Percentiles rank a stretch among this genome's conserved stretches.
Evolutionary conservation across 768 basidiomycete genomes (phyloP).

Genomic region (Sutorius australiensis): DNA sequence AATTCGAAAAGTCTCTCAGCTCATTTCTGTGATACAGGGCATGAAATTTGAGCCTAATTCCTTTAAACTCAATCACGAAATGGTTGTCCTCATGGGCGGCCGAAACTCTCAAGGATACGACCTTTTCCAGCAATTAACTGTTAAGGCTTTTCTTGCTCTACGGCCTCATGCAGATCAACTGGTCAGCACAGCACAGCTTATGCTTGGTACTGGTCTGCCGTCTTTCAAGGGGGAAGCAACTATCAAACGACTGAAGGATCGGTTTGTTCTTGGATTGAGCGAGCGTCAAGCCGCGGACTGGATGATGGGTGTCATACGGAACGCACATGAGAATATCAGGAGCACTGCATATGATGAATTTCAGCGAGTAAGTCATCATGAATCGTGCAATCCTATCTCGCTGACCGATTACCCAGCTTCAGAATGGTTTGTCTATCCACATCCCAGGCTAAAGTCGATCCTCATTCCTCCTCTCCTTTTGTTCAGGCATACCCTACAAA

Average conservation of each 20-base stretch:
- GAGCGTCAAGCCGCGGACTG: conserved; percentile 92
- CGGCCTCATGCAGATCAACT: conserved; percentile 93
- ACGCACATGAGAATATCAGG: conserved; percentile 93
- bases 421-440: conserved; percentile 39
- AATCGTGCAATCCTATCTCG: not conserved
- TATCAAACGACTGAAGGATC: conserved; percentile 79
- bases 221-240: conserved; percentile 97
- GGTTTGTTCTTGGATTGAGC: conserved; percentile 77
- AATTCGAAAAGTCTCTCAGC: not conserved
- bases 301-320: conserved; percentile 84
- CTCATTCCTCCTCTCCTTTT: conserved; percentile 5
- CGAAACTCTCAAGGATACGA: conserved; percentile 91
- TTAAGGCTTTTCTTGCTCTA: conserved; percentile 95
- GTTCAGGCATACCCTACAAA: conserved; percentile 31
- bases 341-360: conserved; percentile 96
- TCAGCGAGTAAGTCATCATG: conserved; percentile 60
- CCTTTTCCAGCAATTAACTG: conserved; percentile 87
- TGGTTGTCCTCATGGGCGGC: conserved; percentile 98
- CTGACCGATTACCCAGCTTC: conserved; percentile 34
- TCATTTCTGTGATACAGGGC: conserved; percentile 50
- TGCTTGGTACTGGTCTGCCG: conserved; percentile 93
- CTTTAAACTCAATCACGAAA: conserved; percentile 98
- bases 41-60: conserved; percentile 98
- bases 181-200: conserved; percentile 81
- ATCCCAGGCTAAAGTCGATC: not conserved